Evolutionary conservation across 371 early-diverging fungal species (phyloP).

Genomic region (Mortierella sp.): DNA sequence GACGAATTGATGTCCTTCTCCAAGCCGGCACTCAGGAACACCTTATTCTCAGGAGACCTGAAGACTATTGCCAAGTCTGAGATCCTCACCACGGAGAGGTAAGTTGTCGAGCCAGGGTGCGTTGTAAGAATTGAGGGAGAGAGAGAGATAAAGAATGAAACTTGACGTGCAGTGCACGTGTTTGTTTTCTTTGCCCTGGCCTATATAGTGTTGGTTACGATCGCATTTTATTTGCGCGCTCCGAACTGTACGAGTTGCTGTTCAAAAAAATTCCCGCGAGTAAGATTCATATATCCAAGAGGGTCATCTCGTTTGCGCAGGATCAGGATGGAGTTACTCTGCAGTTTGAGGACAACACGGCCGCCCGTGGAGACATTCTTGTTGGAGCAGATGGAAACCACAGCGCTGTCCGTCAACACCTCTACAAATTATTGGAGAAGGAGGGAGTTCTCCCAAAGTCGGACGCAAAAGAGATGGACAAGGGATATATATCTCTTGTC

Average conservation of each 20-base stretch:
- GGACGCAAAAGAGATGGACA: not conserved
- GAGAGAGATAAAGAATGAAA: no score
- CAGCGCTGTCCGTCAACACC: constrained; percentile 28
- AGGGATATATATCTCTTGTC: constrained; percentile 20
- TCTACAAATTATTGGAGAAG: constrained; percentile 13
- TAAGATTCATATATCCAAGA: constrained; percentile 22
- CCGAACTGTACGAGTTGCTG: constrained; percentile 18
- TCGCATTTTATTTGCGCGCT: constrained; percentile 15
- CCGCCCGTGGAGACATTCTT: constrained; percentile 25
- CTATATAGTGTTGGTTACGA: constrained; percentile 7
- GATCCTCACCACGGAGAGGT: no score
- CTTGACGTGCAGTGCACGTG: no score
- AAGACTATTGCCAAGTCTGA: not conserved
- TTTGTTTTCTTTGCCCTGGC: not conserved
- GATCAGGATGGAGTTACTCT: constrained; percentile 29
- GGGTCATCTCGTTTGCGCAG: constrained; percentile 1
- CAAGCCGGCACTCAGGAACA: not conserved
- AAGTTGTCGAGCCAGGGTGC: no score
- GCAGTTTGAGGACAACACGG: constrained; percentile 1
- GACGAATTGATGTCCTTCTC: constrained; percentile 18
- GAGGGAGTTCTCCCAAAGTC: not conserved
- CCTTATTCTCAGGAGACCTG: not conserved
- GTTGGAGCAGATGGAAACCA: constrained; percentile 44
- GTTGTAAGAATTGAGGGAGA: no score
- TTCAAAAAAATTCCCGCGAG: constrained; percentile 1